phyloP scores from a whole-genome alignment of 2,329 filamentous ascomycete genomes.

The Metarhizium sp. region DNA sequence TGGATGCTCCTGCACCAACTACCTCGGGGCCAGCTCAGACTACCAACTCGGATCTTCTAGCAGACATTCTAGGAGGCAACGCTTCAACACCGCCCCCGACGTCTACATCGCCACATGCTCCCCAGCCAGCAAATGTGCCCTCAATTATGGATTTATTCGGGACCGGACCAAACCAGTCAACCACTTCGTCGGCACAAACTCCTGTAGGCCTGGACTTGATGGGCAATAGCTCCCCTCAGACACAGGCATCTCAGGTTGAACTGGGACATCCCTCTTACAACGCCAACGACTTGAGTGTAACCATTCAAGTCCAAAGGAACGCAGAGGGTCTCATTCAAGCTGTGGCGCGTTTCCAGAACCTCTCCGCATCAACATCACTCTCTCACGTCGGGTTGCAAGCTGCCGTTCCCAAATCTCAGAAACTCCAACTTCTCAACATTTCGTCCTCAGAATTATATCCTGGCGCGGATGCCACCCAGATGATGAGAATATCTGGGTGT shows the following conservation, averaged over 20 bases:
- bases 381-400: conserved; percentile 79
- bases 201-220: conserved; percentile 40
- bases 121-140: conserved; percentile 47
- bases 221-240: conserved; percentile 36
- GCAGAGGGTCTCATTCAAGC: conserved; percentile 73
- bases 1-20: conserved; percentile 59
- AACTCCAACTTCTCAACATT: conserved; percentile 83
- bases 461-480: conserved; percentile 77
- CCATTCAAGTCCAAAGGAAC: conserved; percentile 76
- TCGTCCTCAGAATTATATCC: conserved; percentile 68
- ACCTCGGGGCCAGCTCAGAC: conserved; percentile 41
- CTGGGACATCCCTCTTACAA: conserved; percentile 66
- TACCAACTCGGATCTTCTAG: conserved; percentile 78
- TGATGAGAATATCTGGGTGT: conserved; percentile 77
- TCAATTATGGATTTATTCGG: conserved; percentile 90
- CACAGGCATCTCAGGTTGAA: conserved; percentile 29
- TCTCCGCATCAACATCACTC: conserved; percentile 53
- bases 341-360: conserved; percentile 75
- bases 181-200: conserved; percentile 24
- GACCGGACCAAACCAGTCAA: conserved; percentile 29
- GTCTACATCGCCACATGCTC: conserved; percentile 31
- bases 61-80: conserved; percentile 81
- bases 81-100: conserved; percentile 30
- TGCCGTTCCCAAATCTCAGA: conserved; percentile 93
- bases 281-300: conserved; percentile 75